Evolutionary conservation across 176 grass and related monocot species (phyloP), one percentile per base, ranked within the genome.

Genomic region (Pharus latifolius): DNA sequence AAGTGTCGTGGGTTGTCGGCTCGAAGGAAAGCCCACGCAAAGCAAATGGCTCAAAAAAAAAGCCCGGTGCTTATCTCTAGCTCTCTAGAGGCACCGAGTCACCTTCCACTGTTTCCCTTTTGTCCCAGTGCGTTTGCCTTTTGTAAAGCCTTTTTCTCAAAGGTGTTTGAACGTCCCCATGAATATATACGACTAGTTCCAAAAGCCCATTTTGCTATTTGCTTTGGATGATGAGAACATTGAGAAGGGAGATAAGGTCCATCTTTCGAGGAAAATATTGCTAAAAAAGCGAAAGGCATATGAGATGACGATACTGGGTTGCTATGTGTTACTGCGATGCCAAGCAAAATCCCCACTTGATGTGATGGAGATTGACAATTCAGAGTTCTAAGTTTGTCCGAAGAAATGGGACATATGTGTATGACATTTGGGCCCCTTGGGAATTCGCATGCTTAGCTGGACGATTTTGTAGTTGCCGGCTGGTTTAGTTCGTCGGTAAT

Each of bases 51-150:
- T 72, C 71, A 84, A 74, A 32, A 72, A 72, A 35, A 54, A 24
- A 50, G 2, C 1, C 0, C 32, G 5, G 29, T 5, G 49, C n/a
- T 78, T 65, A 84, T 84, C 74, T 29, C 25, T 27, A 41, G 28
- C 22, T 1, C 20, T 38, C 25, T 46, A 20, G 51, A 55, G 6
- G 35, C 63, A 41, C 37, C 53, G 53, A 45, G 69, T 78, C 82
- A 80, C 10, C 69, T 1, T 7, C 54, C 82, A 85, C 82, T 52
- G 63, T 48, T 51, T 1, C 6, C 11, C 19, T 4, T 18, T 23
- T 42, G 25, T n/a, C 38, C 29, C 14, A 5, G 83, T 75, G 83
- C 83, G 56, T 45, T 46, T 70, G 70, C 83, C n/a, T 85, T 80
- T 80, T 6, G 35, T 34, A 16, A 4, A 19, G 3, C 6, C n/a